Evolutionary conservation across 306 rosid genomes (phyloP).

Genomic region (Cyamopsis tetragonoloba): DNA sequence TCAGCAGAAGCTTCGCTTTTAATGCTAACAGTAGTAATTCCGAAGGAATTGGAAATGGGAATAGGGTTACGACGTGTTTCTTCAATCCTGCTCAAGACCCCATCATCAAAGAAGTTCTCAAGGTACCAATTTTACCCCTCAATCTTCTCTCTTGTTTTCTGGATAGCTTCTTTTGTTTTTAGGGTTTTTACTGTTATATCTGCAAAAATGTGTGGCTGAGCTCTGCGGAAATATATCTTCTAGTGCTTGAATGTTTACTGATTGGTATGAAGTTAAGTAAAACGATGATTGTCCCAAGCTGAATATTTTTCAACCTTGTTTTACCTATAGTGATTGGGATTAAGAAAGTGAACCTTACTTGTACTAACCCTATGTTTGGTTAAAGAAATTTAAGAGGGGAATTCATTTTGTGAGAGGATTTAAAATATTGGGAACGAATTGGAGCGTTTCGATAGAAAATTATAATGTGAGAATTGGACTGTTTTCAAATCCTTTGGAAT

Average conservation of each 20-base stretch:
- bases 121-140: slow-evolving; percentile 41
- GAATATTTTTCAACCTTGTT: neutral
- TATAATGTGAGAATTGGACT: too few species aligned
- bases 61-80: slow-evolving; percentile 48
- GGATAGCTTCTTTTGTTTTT: neutral
- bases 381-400: too few species aligned
- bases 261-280: neutral
- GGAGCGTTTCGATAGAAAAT: too few species aligned
- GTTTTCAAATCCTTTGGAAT: too few species aligned
- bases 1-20: slow-evolving; percentile 17
- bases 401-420: too few species aligned
- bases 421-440: too few species aligned
- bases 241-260: neutral
- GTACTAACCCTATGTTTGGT: too few species aligned
- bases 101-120: slow-evolving; percentile 59
- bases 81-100: slow-evolving; percentile 71
- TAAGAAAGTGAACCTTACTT: too few species aligned
- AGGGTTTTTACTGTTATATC: neutral
- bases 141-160: neutral
- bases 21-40: neutral
- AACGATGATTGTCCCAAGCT: neutral
- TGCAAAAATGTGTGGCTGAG: neutral
- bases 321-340: too few species aligned
- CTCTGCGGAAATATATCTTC: neutral
- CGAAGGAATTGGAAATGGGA: neutral